Percentiles rank a stretch among this genome's conserved stretches.
These are phyloP conservation scores for Kwoniella botswanensis DNA, from an alignment of 768 basidiomycete species.

Conservation along the genomic window DNA sequence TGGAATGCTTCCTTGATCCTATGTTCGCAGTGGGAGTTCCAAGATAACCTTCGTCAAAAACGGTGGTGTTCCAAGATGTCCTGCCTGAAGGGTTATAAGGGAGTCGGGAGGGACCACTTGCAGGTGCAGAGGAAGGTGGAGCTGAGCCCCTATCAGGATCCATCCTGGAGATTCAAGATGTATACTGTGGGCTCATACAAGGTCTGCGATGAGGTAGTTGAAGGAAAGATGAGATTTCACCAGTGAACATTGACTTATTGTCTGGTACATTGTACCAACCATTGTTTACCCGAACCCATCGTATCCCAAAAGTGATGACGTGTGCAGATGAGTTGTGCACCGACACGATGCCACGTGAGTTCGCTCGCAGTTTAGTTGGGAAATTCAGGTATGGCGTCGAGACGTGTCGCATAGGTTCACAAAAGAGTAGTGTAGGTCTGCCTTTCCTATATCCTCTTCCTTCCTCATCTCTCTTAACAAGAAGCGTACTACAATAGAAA, in stretches of 20 bases:
- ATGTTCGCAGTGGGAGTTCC: not conserved
- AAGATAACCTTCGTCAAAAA: conserved; percentile 8
- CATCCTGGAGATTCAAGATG: not conserved
- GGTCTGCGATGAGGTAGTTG: not conserved
- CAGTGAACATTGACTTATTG: not conserved
- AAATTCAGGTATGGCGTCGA: too few relatives aligned
- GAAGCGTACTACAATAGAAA: not conserved
- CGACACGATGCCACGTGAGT: not conserved
- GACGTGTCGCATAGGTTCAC: not conserved
- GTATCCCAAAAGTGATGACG: conserved; percentile 3
- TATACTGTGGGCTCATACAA: not conserved
- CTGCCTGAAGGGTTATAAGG: conserved; percentile 4
- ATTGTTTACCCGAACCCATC: not conserved
- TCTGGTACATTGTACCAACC: not conserved
- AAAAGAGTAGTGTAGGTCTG: not conserved
- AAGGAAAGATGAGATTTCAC: not conserved
- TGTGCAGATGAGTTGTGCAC: not conserved
- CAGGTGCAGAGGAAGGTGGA: not conserved
- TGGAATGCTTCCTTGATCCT: not conserved
- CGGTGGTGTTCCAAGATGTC: not conserved
- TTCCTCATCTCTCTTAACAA: not conserved
- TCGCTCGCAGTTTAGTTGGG: too few relatives aligned
- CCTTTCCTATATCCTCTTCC: not conserved
- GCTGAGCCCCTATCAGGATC: not conserved
- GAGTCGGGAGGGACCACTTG: conserved; percentile 20